phyloP scores from a whole-genome alignment of 2,329 filamentous ascomycete species.

The Colletotrichum sp. region DNA sequence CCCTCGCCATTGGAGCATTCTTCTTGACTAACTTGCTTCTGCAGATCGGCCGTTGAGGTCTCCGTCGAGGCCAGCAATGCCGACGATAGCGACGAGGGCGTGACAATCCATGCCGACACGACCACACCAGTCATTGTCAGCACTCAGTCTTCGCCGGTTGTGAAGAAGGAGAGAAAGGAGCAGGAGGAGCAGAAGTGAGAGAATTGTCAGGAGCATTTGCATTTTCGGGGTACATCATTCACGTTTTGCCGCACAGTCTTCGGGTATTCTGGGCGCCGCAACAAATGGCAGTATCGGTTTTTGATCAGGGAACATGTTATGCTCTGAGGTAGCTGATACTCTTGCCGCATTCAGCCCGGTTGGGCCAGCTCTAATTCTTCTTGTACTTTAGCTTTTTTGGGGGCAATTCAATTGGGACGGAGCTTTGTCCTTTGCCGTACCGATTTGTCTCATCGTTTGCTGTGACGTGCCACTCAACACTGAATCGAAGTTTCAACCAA shows the following conservation, averaged over 20 bases:
- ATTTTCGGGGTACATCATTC: slow-evolving; percentile 20
- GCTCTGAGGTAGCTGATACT: slow-evolving; percentile 37
- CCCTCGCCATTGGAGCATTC: slow-evolving; percentile 13
- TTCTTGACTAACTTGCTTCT: slow-evolving; percentile 34
- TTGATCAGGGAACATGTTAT: slow-evolving; percentile 39
- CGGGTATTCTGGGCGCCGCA: slow-evolving; percentile 12
- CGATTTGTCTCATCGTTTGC: neutral
- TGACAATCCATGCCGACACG: slow-evolving; percentile 58
- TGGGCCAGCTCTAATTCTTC: slow-evolving; percentile 35
- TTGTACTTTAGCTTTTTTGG: slow-evolving; percentile 45
- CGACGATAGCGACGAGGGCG: slow-evolving; percentile 56
- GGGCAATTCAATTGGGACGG: slow-evolving; percentile 13
- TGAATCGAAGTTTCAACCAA: neutral
- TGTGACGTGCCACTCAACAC: neutral
- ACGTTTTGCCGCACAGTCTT: slow-evolving; percentile 1
- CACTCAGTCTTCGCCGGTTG: slow-evolving; percentile 52
- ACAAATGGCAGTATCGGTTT: slow-evolving; percentile 21
- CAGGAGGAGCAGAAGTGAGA: slow-evolving; percentile 16
- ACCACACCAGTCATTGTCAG: slow-evolving; percentile 45
- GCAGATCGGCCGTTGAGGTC: slow-evolving; percentile 15
- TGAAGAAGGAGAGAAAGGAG: slow-evolving; percentile 30
- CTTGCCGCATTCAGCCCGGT: slow-evolving; percentile 32
- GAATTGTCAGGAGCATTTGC: slow-evolving; percentile 13
- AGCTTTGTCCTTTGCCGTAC: slow-evolving; percentile 7
- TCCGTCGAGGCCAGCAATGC: slow-evolving; percentile 36